Conservation (phyloP, 208 protist genomes). For the Crithidia brevicula region DNA sequence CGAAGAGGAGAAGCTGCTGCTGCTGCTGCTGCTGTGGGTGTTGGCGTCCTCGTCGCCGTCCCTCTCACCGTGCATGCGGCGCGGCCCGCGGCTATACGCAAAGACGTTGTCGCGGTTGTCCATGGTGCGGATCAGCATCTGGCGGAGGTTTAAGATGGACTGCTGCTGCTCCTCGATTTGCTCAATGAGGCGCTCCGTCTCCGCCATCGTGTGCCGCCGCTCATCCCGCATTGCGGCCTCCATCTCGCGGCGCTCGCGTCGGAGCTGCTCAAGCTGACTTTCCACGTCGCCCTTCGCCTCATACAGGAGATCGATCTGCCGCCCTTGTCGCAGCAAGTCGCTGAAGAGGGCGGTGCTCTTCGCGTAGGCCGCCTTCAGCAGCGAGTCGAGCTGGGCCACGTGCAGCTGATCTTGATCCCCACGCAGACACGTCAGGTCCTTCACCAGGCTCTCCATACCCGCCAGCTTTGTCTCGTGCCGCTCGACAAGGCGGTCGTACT, state of each 20-base stretch:
- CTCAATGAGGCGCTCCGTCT: constrained; percentile 74
- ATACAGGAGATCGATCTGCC: constrained; percentile 77
- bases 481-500: constrained; percentile 60
- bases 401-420: constrained; percentile 69
- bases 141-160: constrained; percentile 77
- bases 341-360: constrained; percentile 89
- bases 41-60: background rate
- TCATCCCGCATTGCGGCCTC: constrained; percentile 71
- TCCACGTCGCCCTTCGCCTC: constrained; percentile 64
- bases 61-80: constrained; percentile 12
- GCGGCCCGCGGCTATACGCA: constrained; percentile 25
- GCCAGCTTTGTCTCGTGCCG: constrained; percentile 67
- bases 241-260: constrained; percentile 61
- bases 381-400: constrained; percentile 75
- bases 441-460: constrained; percentile 74
- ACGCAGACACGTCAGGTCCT: constrained; percentile 72
- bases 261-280: constrained; percentile 63
- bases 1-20: constrained; percentile 18
- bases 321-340: constrained; percentile 79
- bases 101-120: constrained; percentile 37
- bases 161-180: constrained; percentile 88
- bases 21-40: constrained; percentile 11
- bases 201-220: constrained; percentile 56
- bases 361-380: constrained; percentile 82
- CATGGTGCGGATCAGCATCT: constrained; percentile 83